These are phyloP conservation scores for Coprinopsis cinerea DNA, from an alignment of 768 basidiomycete species.

Conservation along the genomic window DNA sequence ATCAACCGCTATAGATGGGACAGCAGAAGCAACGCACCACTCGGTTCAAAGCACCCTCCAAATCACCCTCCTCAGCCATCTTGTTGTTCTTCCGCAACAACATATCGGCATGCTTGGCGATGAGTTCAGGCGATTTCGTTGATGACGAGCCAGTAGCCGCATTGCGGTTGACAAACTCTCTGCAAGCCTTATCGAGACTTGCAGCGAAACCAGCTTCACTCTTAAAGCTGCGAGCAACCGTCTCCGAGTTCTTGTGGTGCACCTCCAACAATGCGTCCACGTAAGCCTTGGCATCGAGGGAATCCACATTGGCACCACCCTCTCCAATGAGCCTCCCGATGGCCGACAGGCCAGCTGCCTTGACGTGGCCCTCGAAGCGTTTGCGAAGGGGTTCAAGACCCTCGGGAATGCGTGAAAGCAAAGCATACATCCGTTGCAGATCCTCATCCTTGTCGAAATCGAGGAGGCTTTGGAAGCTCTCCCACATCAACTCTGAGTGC, in stretches of 20 bases:
- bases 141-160: slow-evolving; percentile 83
- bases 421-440: slow-evolving; percentile 92
- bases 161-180: slow-evolving; percentile 95
- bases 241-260: slow-evolving; percentile 90
- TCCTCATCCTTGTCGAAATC: slow-evolving; percentile 97
- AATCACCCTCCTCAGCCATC: slow-evolving; percentile 89
- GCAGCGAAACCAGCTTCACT: slow-evolving; percentile 96
- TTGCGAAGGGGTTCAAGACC: slow-evolving; percentile 91
- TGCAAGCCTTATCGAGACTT: slow-evolving; percentile 92
- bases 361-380: slow-evolving; percentile 95
- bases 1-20: slow-evolving; percentile 5
- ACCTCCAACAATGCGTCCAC: slow-evolving; percentile 92
- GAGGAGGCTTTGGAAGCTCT: slow-evolving; percentile 88
- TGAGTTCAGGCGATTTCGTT: slow-evolving; percentile 88
- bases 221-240: slow-evolving; percentile 86
- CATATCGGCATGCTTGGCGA: slow-evolving; percentile 93
- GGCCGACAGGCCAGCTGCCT: slow-evolving; percentile 79
- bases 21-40: slow-evolving; percentile 54
- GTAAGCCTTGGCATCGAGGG: slow-evolving; percentile 91
- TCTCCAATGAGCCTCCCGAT: slow-evolving; percentile 75
- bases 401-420: slow-evolving; percentile 88
- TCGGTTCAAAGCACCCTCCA: slow-evolving; percentile 89
- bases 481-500: slow-evolving; percentile 88
- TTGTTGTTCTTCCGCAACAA: slow-evolving; percentile 95
- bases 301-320: slow-evolving; percentile 52